Evolutionary conservation across 768 basidiomycete species (phyloP), one percentile per base, ranked within the genome.

Genomic region (Vararia minispora): DNA sequence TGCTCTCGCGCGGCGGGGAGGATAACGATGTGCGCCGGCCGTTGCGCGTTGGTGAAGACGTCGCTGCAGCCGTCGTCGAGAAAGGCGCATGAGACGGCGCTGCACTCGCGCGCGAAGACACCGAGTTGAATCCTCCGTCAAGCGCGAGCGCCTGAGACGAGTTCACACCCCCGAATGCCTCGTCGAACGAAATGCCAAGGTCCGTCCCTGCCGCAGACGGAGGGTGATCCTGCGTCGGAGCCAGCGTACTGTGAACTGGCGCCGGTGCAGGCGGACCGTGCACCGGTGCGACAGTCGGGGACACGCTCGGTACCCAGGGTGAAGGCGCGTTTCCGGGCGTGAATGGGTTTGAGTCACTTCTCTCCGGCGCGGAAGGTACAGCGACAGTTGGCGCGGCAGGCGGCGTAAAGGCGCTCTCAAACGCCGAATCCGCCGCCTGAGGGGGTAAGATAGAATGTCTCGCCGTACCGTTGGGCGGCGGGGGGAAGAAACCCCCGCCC

Each of bases 101-200:
- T 31, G 47, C 44, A 6, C 51, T 53, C 11, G 61, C 54, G 11
- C 61, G 47, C 5, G 66, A 57, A 20, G 64, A 42, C 8, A 58
- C 51, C 24, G 61, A 52, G 17, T 56, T 43, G 49, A 66, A 64
- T 1, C 64, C 55, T 9, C 46, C 57, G 39, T 68, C 62, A 2
- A 72, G 56, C 28, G 63, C 59, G 31, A 70, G 46, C 3, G 58
- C 58, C 31, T 60, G 57, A 21, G 65, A 52, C 22, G 44, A 10
- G 25, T 33, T 30, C 0, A 40, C 56, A 2, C 62, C 52, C 27
- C 65, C 63, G 43, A 74, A 71, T 3, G 64, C 60, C 39, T 70
- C 66, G 35, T 71, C 71, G 49, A 73, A 70, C 3, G 67, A 63
- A 40, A 64, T 30, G 17, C 13, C 31, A 20, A n/a, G 30, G 20